phyloP scores from a whole-genome alignment of 306 rosid genomes.

The Gynostemma pentaphyllum region DNA sequence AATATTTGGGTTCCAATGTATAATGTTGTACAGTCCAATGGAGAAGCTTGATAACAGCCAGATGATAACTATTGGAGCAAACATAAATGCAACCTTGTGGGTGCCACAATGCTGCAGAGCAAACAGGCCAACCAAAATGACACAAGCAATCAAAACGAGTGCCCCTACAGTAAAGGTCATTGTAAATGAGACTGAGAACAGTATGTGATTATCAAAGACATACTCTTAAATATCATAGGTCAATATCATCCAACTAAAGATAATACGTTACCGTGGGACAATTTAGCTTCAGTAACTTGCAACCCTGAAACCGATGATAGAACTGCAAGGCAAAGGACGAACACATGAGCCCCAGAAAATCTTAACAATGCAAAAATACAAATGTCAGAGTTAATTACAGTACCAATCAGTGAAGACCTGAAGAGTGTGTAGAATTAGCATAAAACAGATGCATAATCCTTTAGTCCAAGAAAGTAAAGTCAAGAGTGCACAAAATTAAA shows the following conservation, averaged over 20 bases:
- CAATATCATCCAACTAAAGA: background rate
- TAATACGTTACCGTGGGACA: constrained; percentile 37
- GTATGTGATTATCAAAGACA: background rate
- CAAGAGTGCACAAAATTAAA: background rate
- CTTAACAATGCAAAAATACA: background rate
- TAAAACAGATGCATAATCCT: background rate
- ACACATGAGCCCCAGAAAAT: background rate
- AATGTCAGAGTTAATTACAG: background rate
- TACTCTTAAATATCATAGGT: constrained; percentile 1
- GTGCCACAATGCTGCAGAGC: constrained; percentile 87
- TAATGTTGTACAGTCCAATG: constrained; percentile 63
- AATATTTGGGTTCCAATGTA: constrained; percentile 60
- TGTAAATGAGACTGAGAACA: constrained; percentile 9
- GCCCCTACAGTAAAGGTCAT: constrained; percentile 33
- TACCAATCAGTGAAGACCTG: background rate
- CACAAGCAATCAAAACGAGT: constrained; percentile 69
- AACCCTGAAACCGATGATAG: constrained; percentile 73
- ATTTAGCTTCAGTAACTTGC: constrained; percentile 43
- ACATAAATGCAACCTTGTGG: constrained; percentile 67
- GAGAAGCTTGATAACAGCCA: constrained; percentile 70
- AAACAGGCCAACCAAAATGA: constrained; percentile 70
- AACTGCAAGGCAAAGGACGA: constrained; percentile 38
- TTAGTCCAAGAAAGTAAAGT: background rate
- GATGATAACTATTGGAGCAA: constrained; percentile 63
- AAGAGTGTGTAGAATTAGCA: background rate